phyloP scores from a whole-genome alignment of 2,329 filamentous ascomycete genomes.

The Monosporascus sp. region DNA sequence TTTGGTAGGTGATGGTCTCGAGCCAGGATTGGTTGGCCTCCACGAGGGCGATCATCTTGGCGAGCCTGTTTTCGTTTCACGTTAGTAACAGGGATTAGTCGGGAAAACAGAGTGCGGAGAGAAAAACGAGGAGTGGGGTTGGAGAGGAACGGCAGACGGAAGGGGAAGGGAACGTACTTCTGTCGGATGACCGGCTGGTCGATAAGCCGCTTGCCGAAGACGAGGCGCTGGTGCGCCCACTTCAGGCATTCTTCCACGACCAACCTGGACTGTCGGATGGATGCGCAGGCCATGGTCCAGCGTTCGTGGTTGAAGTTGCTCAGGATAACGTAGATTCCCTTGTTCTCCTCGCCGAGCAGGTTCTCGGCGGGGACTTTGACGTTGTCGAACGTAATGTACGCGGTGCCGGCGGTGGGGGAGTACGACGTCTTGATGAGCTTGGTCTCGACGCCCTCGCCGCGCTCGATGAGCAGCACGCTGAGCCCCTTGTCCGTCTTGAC shows the following conservation, averaged over 20 bases:
- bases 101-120: too few relatives aligned
- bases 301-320: slow-evolving; percentile 88
- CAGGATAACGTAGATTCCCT: slow-evolving; percentile 79
- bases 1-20: slow-evolving; percentile 80
- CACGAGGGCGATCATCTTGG: slow-evolving; percentile 78
- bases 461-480: slow-evolving; percentile 69
- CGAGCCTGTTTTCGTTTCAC: slow-evolving; percentile 47
- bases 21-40: slow-evolving; percentile 85
- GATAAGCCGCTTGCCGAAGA: slow-evolving; percentile 77
- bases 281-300: slow-evolving; percentile 67
- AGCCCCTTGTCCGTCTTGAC: slow-evolving; percentile 76
- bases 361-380: slow-evolving; percentile 79
- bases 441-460: slow-evolving; percentile 70
- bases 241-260: slow-evolving; percentile 81
- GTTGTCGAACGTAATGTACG: slow-evolving; percentile 78
- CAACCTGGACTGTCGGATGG: slow-evolving; percentile 59
- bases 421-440: slow-evolving; percentile 77
- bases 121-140: not conserved
- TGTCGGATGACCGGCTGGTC: slow-evolving; percentile 78
- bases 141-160: not conserved
- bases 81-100: too few relatives aligned
- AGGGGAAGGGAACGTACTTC: slow-evolving; percentile 49
- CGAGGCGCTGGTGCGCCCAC: slow-evolving; percentile 81
- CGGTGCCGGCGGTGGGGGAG: slow-evolving; percentile 71
- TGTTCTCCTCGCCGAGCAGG: slow-evolving; percentile 75